Evolutionary conservation across 2,329 filamentous ascomycete species (phyloP), one percentile per base, ranked within the genome.

Genomic region (Penicillium nordicum): DNA sequence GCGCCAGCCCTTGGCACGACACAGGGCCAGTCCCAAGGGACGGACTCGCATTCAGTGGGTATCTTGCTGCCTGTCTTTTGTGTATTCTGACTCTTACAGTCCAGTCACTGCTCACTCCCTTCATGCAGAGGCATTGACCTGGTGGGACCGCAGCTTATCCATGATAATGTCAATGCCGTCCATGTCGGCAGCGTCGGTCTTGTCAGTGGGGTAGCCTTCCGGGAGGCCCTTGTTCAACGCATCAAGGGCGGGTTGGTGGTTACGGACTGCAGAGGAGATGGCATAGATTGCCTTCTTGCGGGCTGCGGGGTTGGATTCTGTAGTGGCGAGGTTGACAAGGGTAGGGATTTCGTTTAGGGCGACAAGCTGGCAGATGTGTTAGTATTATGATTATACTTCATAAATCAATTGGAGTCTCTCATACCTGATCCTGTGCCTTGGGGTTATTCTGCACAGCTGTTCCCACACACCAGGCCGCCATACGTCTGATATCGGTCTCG

Each of bases 371-470:
- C 12, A 30, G 6, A 44, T n/a, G 27, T 36, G 45, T 67, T 53
- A 64, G 59, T 46, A 52, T 53, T 32, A 21, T 42, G 25, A 50
- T 43, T 12, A 10, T 21, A 3, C 21, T 21, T 21, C 21, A 21
- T 21, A 21, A 21, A 21, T 21, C 21, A 21, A 21, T 21, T 21
- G 21, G 21, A 21, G 21, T 21, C 21, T 27, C 43, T 51, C 78
- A 65, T 73, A 81, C 80, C 68, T 84, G 84, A 77, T 94, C 90
- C 77, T 99, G 94, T 49, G 85, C 87, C 71, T 88, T 88, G 65
- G 84, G 82, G 74, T 99, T 97, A 78, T 99, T 99, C 81, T 97
- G 92, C 57, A 99, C 94, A 10, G 94, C 93, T 6, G 92, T 97
- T 49, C 90, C 91, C 57, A 94, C 79, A 77, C 92, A 97, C 90